phyloP scores from a whole-genome alignment of 768 basidiomycete species.

The Suillus occidentalis region DNA sequence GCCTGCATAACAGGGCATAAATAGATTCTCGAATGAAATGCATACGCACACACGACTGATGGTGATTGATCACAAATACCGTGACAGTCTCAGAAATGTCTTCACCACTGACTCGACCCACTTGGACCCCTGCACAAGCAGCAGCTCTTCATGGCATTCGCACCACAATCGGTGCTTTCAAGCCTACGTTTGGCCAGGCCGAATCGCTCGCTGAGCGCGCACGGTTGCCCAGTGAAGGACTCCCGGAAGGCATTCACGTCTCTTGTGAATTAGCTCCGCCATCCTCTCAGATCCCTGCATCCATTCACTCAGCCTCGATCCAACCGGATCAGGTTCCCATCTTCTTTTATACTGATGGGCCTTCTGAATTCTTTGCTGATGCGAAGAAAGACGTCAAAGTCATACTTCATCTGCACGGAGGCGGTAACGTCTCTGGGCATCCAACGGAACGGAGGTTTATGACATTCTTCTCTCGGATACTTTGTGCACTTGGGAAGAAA shows the following conservation, averaged over 20 bases:
- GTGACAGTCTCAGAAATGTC: neutral
- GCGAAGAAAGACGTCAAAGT: slow-evolving; percentile 11
- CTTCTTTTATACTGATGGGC: slow-evolving; percentile 15
- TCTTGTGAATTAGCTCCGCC: neutral
- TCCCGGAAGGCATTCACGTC: neutral
- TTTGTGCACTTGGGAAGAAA: neutral
- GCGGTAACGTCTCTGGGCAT: slow-evolving; percentile 11
- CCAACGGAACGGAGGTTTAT: slow-evolving; percentile 12
- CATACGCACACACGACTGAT: neutral
- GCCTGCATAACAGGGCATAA: too few relatives aligned
- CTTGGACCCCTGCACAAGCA: neutral
- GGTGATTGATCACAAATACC: neutral
- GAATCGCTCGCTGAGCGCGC: neutral
- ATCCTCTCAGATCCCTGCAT: neutral
- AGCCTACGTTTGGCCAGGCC: neutral
- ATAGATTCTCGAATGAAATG: neutral
- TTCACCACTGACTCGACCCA: neutral
- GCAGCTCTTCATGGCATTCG: neutral
- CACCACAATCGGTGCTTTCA: neutral
- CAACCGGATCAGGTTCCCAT: slow-evolving; percentile 21
- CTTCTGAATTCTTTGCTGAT: neutral
- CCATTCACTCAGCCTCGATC: neutral
- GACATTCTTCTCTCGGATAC: slow-evolving; percentile 5
- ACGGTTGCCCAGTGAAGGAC: neutral
- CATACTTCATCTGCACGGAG: slow-evolving; percentile 13